Evolutionary conservation across 345 rosid genomes (phyloP), one percentile per base, ranked within the genome.

Genomic region (Pistacia vera): DNA sequence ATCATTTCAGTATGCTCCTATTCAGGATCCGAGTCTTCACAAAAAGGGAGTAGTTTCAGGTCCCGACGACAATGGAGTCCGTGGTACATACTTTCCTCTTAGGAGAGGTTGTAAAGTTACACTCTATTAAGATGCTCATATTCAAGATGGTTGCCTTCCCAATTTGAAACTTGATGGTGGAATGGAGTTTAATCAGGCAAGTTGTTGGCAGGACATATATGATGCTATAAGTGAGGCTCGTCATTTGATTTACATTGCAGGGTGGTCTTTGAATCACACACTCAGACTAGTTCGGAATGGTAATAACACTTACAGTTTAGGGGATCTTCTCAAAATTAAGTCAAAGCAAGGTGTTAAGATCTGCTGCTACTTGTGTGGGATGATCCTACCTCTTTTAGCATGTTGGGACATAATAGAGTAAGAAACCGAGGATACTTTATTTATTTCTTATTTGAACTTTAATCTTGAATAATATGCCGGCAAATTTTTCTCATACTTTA

Each of bases 91-190:
- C 74, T 93, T 93, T 76, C 97, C 95, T 63, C 79, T 91, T 46
- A 86, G 95, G 74, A 90, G 77, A 85, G 92, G 92, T 28, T 87
- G 98, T 52, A 89, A 78, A 66, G 93, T 91, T 72, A 90, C 90
- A 61, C 89, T 93, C 22, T 93, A 93, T 82, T 97, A 93, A 81
- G 97, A 93, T 79, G 98, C 97, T 76, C 95, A 93, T 77, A 90
- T 80, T 80, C 92, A 87, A 51, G 89, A 88, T 35, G 86, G 83
- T 33, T 77, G 72, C 13, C 86, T 90, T 79, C 93, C 94, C 4
- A 48, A 76, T 83, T 61, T 93, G 67, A 59, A 76, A 86, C 89
- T 93, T 9, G 96, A 90, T n/a, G 81, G 83, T 57, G 82, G 81
- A 74, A 61, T 81, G 75, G 85, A 79, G 72, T 91, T 83, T 78